Percentiles rank a stretch among this genome's conserved stretches.
phyloP scores from a whole-genome alignment of 148 eudicot species.

The Arbutus unedo region DNA sequence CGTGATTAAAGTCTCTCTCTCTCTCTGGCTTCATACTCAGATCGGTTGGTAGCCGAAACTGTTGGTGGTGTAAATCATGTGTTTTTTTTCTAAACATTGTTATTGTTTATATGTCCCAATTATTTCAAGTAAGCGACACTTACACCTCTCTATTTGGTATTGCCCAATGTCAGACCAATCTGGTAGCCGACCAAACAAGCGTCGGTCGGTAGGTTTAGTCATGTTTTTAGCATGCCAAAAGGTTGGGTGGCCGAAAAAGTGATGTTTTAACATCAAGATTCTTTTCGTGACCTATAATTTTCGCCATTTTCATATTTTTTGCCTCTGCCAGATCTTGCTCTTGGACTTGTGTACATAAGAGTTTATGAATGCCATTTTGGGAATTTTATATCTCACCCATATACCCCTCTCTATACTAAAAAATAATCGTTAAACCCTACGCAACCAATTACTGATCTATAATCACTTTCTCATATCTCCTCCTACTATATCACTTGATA shows the following conservation, averaged over 20 bases:
- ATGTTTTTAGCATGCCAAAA: conserved; percentile 7
- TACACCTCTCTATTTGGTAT: not conserved
- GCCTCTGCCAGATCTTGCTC: not conserved
- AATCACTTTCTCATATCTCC: too few species aligned
- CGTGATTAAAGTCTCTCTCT: not conserved
- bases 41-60: too few species aligned
- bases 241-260: not conserved
- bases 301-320: not conserved
- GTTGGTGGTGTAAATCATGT: not conserved
- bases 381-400: too few species aligned
- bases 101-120: conserved; percentile 6
- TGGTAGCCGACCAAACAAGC: not conserved
- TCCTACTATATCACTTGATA: too few species aligned
- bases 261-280: not conserved
- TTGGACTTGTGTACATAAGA: not conserved
- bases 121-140: not conserved
- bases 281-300: not conserved
- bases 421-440: too few species aligned
- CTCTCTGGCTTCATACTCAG: not conserved
- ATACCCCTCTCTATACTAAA: too few species aligned
- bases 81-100: not conserved
- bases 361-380: too few species aligned
- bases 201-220: not conserved
- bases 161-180: not conserved
- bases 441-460: too few species aligned